Base-by-base conservation (phyloP, 1,139 yeast species). In the Geotrichum reessii region DNA sequence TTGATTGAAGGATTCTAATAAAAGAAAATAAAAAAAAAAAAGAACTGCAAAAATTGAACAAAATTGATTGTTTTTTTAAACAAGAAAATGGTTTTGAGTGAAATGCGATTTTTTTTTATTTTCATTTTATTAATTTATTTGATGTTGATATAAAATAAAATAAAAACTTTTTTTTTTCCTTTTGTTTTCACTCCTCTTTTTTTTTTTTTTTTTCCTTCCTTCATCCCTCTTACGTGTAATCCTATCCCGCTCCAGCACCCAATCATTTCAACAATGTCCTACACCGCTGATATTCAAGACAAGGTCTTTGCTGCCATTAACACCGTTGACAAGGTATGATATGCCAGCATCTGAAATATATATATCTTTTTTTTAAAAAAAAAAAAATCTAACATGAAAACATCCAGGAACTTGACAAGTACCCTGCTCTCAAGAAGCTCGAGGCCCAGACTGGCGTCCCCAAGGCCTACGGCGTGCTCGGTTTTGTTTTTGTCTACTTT, bases 401-500 rank as follows among this genome's bases (percentile, higher is more conserved):
- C 31, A 3, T 47, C 57, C 51, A 65, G 68, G 76, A 75, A 64
- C 72, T 74, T 53, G 70, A 67, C 59, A 67, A 67, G 62, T 71
- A 69, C 67, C 73, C 73, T 11, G 49, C 66, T 25, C 65, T 74
- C 58, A 65, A 65, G 63, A 65, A 71, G 55, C 50, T 75, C 19
- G 78, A 74, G 67, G 56, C 63, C 58, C 74, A 71, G 63, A 63
- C 71, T 44, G 71, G 71, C 24, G 77, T 92, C 63, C 97, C 98
- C 72, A 87, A 93, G 79, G 86, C 96, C 1, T 92, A 92, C 70
- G 87, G 90, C 46, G 87, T 86, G 42, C 74, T 86, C 59, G 95
- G 84, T 24, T 79, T 79, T 25, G 84, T 78, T 50, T 84, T 74
- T 8, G 69, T 83, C 57, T 93, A 93, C 77, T 78, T 91, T 65